A percentile compares a stretch with the other conserved stretches of the same genome.
phyloP scores from a whole-genome alignment of 2,329 filamentous ascomycete genomes.

The Pyrenophora seminiperda region DNA sequence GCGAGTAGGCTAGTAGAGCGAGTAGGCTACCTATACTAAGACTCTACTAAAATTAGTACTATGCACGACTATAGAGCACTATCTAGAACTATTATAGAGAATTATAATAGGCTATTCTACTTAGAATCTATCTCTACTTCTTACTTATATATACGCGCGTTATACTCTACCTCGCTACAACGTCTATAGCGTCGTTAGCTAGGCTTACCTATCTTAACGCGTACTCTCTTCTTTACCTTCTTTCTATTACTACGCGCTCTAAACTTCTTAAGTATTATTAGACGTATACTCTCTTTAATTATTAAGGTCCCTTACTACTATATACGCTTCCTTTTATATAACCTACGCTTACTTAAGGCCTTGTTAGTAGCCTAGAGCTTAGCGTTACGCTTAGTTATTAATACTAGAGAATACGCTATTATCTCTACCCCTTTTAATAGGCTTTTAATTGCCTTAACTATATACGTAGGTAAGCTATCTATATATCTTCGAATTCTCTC shows the following conservation, averaged over 20 bases:
- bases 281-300: constrained; percentile 3
- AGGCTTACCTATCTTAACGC: background rate
- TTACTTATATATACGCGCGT: constrained; percentile 3
- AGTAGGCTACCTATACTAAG: background rate
- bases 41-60: constrained; percentile 2
- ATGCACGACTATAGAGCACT: background rate
- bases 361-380: constrained; percentile 8
- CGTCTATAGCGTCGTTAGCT: constrained; percentile 1
- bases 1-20: background rate
- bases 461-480: constrained; percentile 2
- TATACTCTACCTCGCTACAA: constrained; percentile 1
- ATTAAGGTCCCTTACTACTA: constrained; percentile 1
- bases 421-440: background rate
- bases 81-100: background rate
- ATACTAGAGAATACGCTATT: background rate
- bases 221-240: constrained; percentile 12
- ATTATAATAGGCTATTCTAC: constrained; percentile 3
- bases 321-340: constrained; percentile 9
- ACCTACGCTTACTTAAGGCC: constrained; percentile 7
- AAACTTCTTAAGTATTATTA: constrained; percentile 18
- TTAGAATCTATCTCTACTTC: background rate
- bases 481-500: constrained; percentile 1
- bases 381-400: background rate
- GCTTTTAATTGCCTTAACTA: background rate
- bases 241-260: too few species aligned